Evolutionary conservation across 306 rosid genomes (phyloP), one percentile per base, ranked within the genome.

Genomic region (Prunus mira): DNA sequence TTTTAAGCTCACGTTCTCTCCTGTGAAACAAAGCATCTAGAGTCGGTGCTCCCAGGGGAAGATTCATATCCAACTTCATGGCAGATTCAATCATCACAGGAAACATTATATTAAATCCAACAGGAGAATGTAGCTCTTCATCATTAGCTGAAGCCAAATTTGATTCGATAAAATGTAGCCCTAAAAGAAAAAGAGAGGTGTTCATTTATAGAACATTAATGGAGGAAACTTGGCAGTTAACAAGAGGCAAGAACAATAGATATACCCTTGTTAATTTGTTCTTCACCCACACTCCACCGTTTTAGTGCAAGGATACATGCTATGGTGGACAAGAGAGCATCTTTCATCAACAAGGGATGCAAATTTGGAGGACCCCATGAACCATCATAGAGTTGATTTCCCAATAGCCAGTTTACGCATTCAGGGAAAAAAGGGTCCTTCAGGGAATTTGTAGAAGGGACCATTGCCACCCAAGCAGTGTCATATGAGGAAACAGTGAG

Each of bases 401-500:
- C 85, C 71, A 89, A 77, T 60, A 92, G 81, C 96, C 98, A 94
- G 50, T 88, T 79, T 68, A 94, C 64, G 63, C 97, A 90, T 50
- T 85, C 83, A 19, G 96, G 98, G 74, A 91, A 94, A 79, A 83
- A 81, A 10, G 97, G 98, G 34, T 75, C 70, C 17, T 57, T 57
- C 10, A 74, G 67, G 54, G 93, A 86, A 79, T 82, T 69, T 50
- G 86, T 84, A 51, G 93, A 89, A 73, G 93, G 91, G 75, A 90
- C 74, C 98, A 89, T 90, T 38, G 98, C 98, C 67, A 94, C 94
- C 97, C 96, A 87, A 78, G 98, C 95, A 6, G 98, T 94, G 81
- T 94, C 96, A 74, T 92, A 94, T 2, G 91, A 86, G 67, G 98
- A 94, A 73, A 85, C 72, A 32, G 91, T 90, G 66, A 90, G 91